These are phyloP conservation scores for Neonectria neomacrospora DNA, from an alignment of 2,329 filamentous ascomycete genomes.

Conservation along the genomic window DNA sequence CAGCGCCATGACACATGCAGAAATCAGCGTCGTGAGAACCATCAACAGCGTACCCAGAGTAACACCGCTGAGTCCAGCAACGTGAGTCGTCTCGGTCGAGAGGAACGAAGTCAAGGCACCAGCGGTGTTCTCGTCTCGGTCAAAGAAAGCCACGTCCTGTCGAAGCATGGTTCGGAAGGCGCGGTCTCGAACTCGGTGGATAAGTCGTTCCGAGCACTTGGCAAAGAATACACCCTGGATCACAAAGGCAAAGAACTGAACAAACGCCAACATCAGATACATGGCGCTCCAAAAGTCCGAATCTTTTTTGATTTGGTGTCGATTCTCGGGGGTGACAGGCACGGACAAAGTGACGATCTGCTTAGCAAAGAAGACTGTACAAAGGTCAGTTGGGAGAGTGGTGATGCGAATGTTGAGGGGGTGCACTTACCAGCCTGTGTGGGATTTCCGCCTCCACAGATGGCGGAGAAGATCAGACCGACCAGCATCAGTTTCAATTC, in stretches of 20 bases:
- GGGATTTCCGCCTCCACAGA: constrained; percentile 85
- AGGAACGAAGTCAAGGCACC: constrained; percentile 90
- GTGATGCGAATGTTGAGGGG: neutral
- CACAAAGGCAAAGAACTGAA: constrained; percentile 75
- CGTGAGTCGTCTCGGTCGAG: constrained; percentile 87
- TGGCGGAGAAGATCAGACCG: constrained; percentile 77
- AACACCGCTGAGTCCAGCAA: constrained; percentile 87
- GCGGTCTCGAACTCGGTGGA: constrained; percentile 82
- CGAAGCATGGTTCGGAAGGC: constrained; percentile 90
- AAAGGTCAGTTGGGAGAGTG: constrained; percentile 39
- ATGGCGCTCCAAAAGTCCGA: constrained; percentile 89
- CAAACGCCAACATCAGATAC: constrained; percentile 85
- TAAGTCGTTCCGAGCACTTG: constrained; percentile 84
- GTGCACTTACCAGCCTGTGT: constrained; percentile 52
- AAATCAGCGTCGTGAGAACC: constrained; percentile 81
- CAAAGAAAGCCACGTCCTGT: constrained; percentile 94
- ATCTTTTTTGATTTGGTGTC: constrained; percentile 70
- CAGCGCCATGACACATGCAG: constrained; percentile 76
- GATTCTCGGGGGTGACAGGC: constrained; percentile 60
- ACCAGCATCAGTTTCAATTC: constrained; percentile 79
- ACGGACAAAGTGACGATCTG: constrained; percentile 77
- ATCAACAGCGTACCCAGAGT: constrained; percentile 89
- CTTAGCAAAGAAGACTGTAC: constrained; percentile 89
- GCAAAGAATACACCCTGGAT: constrained; percentile 81
- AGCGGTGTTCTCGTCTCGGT: constrained; percentile 87